These are phyloP conservation scores for Pleurotus platypus DNA, from an alignment of 768 basidiomycete species.

Conservation along the genomic window DNA sequence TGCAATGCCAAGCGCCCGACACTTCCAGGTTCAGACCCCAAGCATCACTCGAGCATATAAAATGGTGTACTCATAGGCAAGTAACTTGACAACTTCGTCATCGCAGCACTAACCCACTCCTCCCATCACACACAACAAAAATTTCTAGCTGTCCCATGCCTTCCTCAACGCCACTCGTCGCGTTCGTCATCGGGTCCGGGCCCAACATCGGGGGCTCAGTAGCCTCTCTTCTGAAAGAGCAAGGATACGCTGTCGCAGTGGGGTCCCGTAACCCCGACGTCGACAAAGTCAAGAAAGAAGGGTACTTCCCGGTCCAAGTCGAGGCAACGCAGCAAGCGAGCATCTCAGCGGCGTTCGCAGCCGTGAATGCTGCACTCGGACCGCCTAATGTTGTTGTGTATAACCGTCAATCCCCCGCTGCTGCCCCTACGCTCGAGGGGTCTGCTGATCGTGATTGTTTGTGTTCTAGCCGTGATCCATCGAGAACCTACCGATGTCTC, in stretches of 20 bases:
- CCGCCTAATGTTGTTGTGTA: slow-evolving; percentile 41
- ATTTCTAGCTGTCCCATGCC: no score
- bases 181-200: slow-evolving; percentile 27
- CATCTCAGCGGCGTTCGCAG: slow-evolving; percentile 30
- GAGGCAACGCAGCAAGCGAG: slow-evolving; percentile 30
- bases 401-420: slow-evolving; percentile 28
- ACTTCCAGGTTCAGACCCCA: no score
- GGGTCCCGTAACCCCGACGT: slow-evolving; percentile 23
- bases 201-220: slow-evolving; percentile 20
- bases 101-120: no score
- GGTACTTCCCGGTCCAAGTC: slow-evolving; percentile 30
- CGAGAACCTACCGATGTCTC: slow-evolving; percentile 10
- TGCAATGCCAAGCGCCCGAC: no score
- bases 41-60: no score
- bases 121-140: no score
- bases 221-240: slow-evolving; percentile 18
- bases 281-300: slow-evolving; percentile 11
- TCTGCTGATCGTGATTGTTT: background rate
- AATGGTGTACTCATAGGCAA: no score
- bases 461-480: slow-evolving; percentile 12
- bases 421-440: background rate
- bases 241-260: slow-evolving; percentile 27
- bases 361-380: slow-evolving; percentile 32
- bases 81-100: no score
- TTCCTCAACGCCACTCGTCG: slow-evolving; percentile 13